Evolutionary conservation across 139 green algal genomes (phyloP).

Genomic region (Picochlorum sp.): DNA sequence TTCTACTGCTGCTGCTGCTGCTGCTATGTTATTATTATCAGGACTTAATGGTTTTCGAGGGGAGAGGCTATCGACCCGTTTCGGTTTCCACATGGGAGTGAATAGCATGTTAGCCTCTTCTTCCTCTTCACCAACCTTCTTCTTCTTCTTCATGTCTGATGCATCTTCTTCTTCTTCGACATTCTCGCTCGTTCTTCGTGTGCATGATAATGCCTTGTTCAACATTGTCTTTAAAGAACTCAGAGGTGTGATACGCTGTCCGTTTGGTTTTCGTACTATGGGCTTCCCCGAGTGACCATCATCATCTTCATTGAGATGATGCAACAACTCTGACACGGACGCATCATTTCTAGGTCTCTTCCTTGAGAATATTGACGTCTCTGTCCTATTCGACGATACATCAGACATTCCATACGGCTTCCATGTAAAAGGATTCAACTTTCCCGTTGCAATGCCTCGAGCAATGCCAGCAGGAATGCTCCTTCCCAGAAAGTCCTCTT

Average conservation of each 20-base stretch:
- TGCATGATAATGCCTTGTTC: not conserved
- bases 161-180: not conserved
- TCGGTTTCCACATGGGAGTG: no score
- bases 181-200: not conserved
- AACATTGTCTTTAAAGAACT: not conserved
- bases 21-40: no score
- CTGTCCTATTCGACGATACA: not conserved
- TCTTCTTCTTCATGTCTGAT: not conserved
- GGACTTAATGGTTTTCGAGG: no score
- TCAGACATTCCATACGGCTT: not conserved
- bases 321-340: no score
- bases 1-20: no score
- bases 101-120: no score
- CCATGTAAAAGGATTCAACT: not conserved
- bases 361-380: not conserved
- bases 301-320: no score
- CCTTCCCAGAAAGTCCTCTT: slow-evolving; percentile 70
- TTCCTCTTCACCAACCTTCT: no score
- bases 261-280: no score
- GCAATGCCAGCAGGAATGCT: slow-evolving; percentile 44
- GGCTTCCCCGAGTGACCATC: no score
- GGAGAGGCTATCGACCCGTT: no score
- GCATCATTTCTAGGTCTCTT: no score
- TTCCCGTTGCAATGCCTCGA: slow-evolving; percentile 54
- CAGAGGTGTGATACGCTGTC: not conserved